Evolutionary conservation across 768 basidiomycete genomes (phyloP), one percentile per base, ranked within the genome.

Genomic region (Pleurotus sapidus): DNA sequence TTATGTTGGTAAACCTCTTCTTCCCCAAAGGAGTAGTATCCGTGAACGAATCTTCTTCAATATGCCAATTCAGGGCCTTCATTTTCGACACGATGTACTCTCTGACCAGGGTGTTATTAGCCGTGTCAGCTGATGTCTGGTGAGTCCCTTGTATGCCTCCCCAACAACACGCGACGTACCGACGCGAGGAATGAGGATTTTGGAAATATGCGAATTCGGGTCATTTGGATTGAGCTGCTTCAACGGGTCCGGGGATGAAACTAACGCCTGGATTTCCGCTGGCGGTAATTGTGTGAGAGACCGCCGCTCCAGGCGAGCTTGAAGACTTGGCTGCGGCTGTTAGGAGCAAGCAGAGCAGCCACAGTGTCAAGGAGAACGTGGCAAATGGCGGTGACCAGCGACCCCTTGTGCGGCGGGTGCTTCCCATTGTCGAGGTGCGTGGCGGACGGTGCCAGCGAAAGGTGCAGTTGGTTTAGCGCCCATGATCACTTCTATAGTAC

Each of bases 1-100:
- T 88, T 49, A 98, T 77, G 73, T 99, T 99, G 12, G 85, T 87
- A 68, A 99, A 96, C 39, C 76, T 74, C 64, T 84, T 91, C 30
- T 68, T 65, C 3, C 96, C 97, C 60, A 89, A 82, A 0, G 97
- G 97, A 1, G 97, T 98, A 15, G 73, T 66, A 49, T 78, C 88
- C 4, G 75, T 82, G 74, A 98, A 98, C 20, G 78, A 74, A 64
- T 97, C 95, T 65, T 87, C 82, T 66, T 97, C 93, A 49, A 95
- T 72, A 59, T 95, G 84, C 96, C 96, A 98, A 15, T 89, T 80
- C 49, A 96, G 74, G 15, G 77, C 75, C 65, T 80, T 80, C 62
- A 98, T 74, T 0, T 84, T 84, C 12, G 83, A 77, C n/a, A 83
- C 77, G 62, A 98, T 89, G 64, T 97, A 89, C 55, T 90, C 79